phyloP scores from a whole-genome alignment of 345 rosid species.

The Euphorbia peplus region DNA sequence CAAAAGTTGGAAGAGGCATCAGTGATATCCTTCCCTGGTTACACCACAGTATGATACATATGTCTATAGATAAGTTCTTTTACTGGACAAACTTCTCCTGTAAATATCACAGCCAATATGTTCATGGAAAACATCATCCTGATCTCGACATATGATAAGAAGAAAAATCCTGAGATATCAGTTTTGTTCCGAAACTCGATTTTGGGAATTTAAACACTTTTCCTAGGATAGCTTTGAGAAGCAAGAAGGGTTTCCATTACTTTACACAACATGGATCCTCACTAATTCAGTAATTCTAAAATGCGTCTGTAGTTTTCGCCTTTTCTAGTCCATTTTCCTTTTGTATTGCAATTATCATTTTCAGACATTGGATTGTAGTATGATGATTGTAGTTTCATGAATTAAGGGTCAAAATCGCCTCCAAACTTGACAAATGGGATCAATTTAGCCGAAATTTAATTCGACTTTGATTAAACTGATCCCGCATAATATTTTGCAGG shows the following conservation, averaged over 20 bases:
- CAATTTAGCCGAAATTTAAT: too few species aligned
- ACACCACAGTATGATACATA: conserved; percentile 31
- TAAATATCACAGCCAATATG: conserved; percentile 47
- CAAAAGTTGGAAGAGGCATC: conserved; percentile 17
- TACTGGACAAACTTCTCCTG: conserved; percentile 16
- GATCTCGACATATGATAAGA: conserved; percentile 19
- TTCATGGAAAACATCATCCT: conserved; percentile 18
- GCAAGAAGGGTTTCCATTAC: conserved; percentile 8
- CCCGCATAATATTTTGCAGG: too few species aligned
- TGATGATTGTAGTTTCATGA: too few species aligned
- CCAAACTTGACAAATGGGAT: neutral
- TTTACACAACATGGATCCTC: conserved; percentile 1
- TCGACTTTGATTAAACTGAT: too few species aligned
- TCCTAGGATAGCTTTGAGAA: conserved; percentile 9
- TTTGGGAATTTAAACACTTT: conserved; percentile 6
- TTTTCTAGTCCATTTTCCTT: neutral
- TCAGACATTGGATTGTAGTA: neutral
- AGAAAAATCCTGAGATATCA: neutral
- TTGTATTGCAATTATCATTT: neutral
- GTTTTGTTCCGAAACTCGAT: conserved; percentile 1
- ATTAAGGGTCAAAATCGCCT: neutral
- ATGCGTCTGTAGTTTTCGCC: neutral
- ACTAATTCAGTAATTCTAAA: neutral
- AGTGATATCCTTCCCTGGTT: conserved; percentile 13
- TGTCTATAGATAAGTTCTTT: conserved; percentile 4